These are phyloP conservation scores for Cladosporium sp. DNA, from an alignment of 2,329 filamentous ascomycete genomes.

Conservation along the genomic window DNA sequence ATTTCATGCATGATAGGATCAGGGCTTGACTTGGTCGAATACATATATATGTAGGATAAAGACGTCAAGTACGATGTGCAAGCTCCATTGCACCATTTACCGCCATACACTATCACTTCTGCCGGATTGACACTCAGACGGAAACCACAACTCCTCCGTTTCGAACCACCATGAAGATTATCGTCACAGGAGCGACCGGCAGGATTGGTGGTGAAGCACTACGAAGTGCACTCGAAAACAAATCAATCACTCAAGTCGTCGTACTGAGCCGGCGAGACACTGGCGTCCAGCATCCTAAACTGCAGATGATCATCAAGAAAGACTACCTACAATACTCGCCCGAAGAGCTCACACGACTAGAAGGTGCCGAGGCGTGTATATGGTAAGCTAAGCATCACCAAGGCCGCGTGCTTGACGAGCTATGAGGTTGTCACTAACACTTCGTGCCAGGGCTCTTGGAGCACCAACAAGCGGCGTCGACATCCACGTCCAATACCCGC, in stretches of 20 bases:
- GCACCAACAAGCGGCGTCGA: constrained; percentile 23
- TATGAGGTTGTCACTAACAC: neutral
- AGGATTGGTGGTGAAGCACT: constrained; percentile 51
- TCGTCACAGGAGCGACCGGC: constrained; percentile 54
- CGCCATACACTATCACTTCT: too few relatives aligned
- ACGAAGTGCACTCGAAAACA: constrained; percentile 43
- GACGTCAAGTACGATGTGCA: too few relatives aligned
- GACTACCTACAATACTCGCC: constrained; percentile 51
- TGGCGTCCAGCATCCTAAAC: constrained; percentile 44
- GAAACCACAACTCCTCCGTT: too few relatives aligned
- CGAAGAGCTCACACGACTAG: constrained; percentile 35
- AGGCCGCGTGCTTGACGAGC: too few relatives aligned
- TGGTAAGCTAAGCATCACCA: constrained; percentile 26
- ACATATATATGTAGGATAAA: too few relatives aligned
- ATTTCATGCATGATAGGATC: too few relatives aligned
- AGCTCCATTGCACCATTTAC: neutral
- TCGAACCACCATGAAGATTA: constrained; percentile 49
- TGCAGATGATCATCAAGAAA: constrained; percentile 47
- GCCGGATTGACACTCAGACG: too few relatives aligned
- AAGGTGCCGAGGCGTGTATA: constrained; percentile 40
- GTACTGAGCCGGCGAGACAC: constrained; percentile 49
- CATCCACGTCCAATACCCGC: constrained; percentile 33
- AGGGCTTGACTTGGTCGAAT: too few relatives aligned
- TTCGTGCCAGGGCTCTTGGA: constrained; percentile 31
- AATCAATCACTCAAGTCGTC: constrained; percentile 48